Evolutionary conservation across 2,329 filamentous ascomycete species (phyloP), one percentile per base, ranked within the genome.

Genomic region (Calonectria pseudoturangicola): DNA sequence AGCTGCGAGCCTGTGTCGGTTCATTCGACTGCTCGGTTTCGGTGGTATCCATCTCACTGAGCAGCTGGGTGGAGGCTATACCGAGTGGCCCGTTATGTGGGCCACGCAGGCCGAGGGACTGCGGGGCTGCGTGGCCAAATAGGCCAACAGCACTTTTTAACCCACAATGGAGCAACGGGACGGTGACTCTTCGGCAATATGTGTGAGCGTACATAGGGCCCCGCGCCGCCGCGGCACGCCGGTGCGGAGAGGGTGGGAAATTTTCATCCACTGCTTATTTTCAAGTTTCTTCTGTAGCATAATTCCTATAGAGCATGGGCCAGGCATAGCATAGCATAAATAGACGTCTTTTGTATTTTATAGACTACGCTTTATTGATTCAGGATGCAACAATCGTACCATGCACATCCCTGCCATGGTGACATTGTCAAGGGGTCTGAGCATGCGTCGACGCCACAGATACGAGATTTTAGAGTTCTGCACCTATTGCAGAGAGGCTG

Each of bases 31-130:
- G 8, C 64, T 71, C 36, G 65, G 67, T 1, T 67, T 76, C 2
- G 74, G 75, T 18, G 75, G 74, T 0, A 12, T 76, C n/a, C 69
- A 76, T 28, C 27, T 76, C 13, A 76, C 75, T 15, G 74, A 76
- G 16, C 69, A 76, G 18, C 15, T 58, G 1, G 67, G 67, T 47
- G 75, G 75, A 28, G 74, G 75, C 1, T 76, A 75, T 43, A 76
- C 67, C 4, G 48, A 67, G 25, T 76, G 75, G 75, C 75, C 75
- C 2, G 33, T 51, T 28, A 67, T 62, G 68, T 70, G 68, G 68
- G 41, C 68, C 41, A 39, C 25, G n/a, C 48, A 58, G 6, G 68
- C 68, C 7, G 48, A 70, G n/a, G 68, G 9, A 13, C 50, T 70
- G 41, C 50, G 48, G 30, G 62, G 30, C 27, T 21, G 62, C 30